Percentiles rank a stretch among this genome's conserved stretches.
phyloP scores from a whole-genome alignment of 2,329 filamentous ascomycete species.

The Rhynchosporium agropyri region DNA sequence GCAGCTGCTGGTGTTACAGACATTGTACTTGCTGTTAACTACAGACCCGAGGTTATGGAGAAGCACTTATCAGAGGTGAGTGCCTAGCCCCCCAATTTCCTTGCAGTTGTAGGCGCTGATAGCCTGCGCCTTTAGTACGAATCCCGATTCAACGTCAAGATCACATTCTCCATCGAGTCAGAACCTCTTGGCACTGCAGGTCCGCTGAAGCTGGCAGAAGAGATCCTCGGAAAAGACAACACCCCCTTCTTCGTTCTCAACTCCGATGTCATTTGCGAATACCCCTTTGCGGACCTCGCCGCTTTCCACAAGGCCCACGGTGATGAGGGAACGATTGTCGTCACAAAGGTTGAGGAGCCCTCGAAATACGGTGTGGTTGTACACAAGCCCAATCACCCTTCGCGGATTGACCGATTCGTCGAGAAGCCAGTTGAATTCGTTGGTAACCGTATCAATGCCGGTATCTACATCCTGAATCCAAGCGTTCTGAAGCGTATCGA shows the following conservation, averaged over 20 bases:
- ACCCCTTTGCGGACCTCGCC: constrained; percentile 87
- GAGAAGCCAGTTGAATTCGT: constrained; percentile 99
- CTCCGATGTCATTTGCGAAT: constrained; percentile 97
- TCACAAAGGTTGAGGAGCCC: constrained; percentile 98
- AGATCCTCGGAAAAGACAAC: constrained; percentile 90
- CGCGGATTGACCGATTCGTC: constrained; percentile 96
- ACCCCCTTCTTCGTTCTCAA: constrained; percentile 97
- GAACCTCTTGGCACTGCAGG: constrained; percentile 95
- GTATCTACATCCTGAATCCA: constrained; percentile 97
- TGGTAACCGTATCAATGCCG: constrained; percentile 97
- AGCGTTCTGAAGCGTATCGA: constrained; percentile 90
- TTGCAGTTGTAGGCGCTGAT: constrained; percentile 25
- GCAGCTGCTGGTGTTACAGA: constrained; percentile 93
- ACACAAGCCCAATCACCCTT: constrained; percentile 89
- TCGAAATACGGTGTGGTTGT: constrained; percentile 99
- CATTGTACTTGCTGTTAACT: constrained; percentile 98
- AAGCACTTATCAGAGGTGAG: constrained; percentile 84
- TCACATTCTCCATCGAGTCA: constrained; percentile 94
- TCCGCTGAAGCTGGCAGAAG: constrained; percentile 91
- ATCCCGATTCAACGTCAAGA: constrained; percentile 88
- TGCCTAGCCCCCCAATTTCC: constrained; percentile 24
- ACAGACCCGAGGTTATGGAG: constrained; percentile 97
- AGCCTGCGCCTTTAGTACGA: constrained; percentile 67
- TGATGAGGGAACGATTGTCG: constrained; percentile 94
- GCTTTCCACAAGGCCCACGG: constrained; percentile 93